Evolutionary conservation across 2,329 filamentous ascomycete species (phyloP).

Genomic region (Orbilia brochopaga): DNA sequence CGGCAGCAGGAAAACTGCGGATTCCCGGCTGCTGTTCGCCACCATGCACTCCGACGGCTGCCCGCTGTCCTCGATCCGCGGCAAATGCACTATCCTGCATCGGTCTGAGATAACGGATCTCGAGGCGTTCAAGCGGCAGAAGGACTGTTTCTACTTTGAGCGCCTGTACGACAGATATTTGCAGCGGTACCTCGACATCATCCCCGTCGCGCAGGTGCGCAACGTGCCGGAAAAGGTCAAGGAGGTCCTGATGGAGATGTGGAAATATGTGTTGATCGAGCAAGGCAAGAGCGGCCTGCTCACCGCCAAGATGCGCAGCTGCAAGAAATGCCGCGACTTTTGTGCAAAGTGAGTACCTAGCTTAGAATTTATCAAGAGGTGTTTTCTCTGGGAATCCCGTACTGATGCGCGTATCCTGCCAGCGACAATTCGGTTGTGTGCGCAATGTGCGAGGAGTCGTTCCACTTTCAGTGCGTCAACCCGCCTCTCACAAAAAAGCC

Average conservation of each 20-base stretch:
- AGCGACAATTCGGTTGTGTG: constrained; percentile 48
- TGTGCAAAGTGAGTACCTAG: constrained; percentile 80
- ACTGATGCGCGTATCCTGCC: too few relatives aligned
- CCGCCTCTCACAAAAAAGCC: constrained; percentile 94
- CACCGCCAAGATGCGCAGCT: constrained; percentile 92
- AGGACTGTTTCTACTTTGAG: constrained; percentile 94
- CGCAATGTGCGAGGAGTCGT: constrained; percentile 63
- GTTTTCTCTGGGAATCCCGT: too few relatives aligned
- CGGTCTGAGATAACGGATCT: constrained; percentile 82
- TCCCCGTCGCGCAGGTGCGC: constrained; percentile 88
- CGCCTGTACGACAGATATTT: constrained; percentile 98
- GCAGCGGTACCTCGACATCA: constrained; percentile 95
- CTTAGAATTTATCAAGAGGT: too few relatives aligned
- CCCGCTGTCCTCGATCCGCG: constrained; percentile 87
- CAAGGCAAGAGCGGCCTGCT: constrained; percentile 91
- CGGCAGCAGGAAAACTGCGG: constrained; percentile 78
- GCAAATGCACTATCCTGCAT: constrained; percentile 90
- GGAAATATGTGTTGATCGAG: constrained; percentile 95
- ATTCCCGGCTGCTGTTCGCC: constrained; percentile 88
- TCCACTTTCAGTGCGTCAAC: constrained; percentile 97
- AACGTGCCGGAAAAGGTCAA: constrained; percentile 96
- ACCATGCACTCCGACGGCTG: constrained; percentile 99
- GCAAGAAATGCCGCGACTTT: constrained; percentile 88
- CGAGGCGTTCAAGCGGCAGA: constrained; percentile 80
- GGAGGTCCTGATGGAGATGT: constrained; percentile 91